Percentiles rank a stretch among this genome's conserved stretches.
Conservation (phyloP, 2,329 filamentous ascomycete genomes). For the Botrytis fabae region DNA sequence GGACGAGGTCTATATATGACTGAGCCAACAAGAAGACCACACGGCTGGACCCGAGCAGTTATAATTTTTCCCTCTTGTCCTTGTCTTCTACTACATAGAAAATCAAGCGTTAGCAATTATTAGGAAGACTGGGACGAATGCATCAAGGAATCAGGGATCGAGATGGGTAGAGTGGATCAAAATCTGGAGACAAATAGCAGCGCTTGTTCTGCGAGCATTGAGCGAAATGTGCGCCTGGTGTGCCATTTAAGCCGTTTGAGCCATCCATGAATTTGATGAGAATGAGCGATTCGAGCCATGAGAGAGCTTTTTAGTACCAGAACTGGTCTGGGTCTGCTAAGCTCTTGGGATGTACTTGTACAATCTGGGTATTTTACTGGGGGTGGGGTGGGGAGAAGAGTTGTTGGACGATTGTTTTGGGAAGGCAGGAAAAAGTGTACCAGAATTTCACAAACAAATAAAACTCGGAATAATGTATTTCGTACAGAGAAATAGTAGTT, state of each 20-base stretch:
- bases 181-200: constrained; percentile 27
- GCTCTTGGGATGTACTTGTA: constrained; percentile 13
- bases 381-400: constrained; percentile 16
- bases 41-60: constrained; percentile 37
- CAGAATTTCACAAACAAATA: constrained; percentile 9
- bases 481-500: not conserved
- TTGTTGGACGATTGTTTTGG: constrained; percentile 18
- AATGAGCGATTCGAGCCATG: constrained; percentile 3
- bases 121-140: constrained; percentile 24
- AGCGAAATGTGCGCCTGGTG: constrained; percentile 26
- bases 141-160: constrained; percentile 32
- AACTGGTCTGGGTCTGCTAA: constrained; percentile 13
- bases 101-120: constrained; percentile 33
- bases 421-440: not conserved
- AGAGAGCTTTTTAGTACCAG: constrained; percentile 14
- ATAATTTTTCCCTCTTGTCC: constrained; percentile 29
- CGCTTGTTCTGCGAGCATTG: constrained; percentile 25
- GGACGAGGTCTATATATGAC: constrained; percentile 34
- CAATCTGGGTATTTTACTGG: constrained; percentile 21
- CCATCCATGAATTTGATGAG: constrained; percentile 13
- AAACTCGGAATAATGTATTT: constrained; percentile 9
- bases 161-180: constrained; percentile 31
- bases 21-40: constrained; percentile 27
- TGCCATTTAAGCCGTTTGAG: constrained; percentile 20
- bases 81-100: constrained; percentile 22